Conservation (phyloP, 2,329 filamentous ascomycete species). For the Fusarium protoensiforme region DNA sequence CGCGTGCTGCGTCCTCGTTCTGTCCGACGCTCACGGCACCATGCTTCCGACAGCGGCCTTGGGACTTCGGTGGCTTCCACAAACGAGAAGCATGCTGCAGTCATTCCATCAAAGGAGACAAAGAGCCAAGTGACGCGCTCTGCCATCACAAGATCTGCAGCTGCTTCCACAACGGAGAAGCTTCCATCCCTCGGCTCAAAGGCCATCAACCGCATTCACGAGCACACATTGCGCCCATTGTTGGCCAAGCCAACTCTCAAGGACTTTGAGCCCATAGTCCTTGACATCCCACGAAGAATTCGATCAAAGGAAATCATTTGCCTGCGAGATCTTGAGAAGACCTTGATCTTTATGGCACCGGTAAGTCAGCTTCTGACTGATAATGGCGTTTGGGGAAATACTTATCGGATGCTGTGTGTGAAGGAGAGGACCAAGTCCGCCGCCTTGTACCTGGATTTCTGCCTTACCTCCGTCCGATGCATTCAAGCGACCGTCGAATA, state of each 20-base stretch:
- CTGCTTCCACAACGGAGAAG: slow-evolving; percentile 58
- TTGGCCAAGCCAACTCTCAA: slow-evolving; percentile 78
- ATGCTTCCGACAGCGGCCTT: slow-evolving; percentile 88
- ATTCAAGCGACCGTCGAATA: slow-evolving; percentile 90
- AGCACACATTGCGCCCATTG: slow-evolving; percentile 82
- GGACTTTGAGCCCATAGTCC: slow-evolving; percentile 82
- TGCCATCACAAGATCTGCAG: slow-evolving; percentile 68
- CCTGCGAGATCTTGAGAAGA: slow-evolving; percentile 94
- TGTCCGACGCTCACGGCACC: slow-evolving; percentile 69
- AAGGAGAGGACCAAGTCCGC: slow-evolving; percentile 83
- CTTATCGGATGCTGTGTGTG: slow-evolving; percentile 76
- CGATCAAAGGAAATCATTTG: slow-evolving; percentile 87
- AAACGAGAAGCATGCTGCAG: slow-evolving; percentile 59
- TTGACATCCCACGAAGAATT: slow-evolving; percentile 83
- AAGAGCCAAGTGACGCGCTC: slow-evolving; percentile 58
- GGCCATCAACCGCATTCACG: slow-evolving; percentile 81
- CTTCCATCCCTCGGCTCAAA: slow-evolving; percentile 73
- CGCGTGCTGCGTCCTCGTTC: slow-evolving; percentile 65
- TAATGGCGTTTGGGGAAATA: slow-evolving; percentile 68
- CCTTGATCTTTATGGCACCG: slow-evolving; percentile 87
- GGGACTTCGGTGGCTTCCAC: slow-evolving; percentile 81
- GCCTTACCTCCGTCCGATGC: slow-evolving; percentile 88
- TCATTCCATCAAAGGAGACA: slow-evolving; percentile 52
- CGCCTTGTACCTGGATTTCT: slow-evolving; percentile 83
- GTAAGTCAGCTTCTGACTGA: slow-evolving; percentile 79